phyloP scores from a whole-genome alignment of 2,329 filamentous ascomycete genomes.

The Thyridium curvatum region DNA sequence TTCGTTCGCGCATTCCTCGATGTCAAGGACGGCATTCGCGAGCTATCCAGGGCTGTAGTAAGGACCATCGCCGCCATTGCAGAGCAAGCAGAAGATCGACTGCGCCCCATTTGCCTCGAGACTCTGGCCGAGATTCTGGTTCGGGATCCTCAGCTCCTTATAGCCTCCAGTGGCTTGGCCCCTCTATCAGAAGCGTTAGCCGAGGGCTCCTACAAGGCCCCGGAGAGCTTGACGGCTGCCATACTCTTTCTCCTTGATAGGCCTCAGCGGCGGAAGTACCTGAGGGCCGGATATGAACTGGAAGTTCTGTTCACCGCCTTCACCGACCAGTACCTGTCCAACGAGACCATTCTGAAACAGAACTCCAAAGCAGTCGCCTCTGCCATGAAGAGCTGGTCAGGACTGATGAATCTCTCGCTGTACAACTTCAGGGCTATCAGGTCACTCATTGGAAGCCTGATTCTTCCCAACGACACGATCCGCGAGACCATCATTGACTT shows the following conservation, averaged over 20 bases:
- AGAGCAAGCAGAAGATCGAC: conserved; percentile 75
- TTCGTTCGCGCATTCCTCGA: conserved; percentile 93
- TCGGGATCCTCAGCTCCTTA: conserved; percentile 73
- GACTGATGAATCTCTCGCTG: conserved; percentile 81
- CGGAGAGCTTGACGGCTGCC: conserved; percentile 80
- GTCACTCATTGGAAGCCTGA: conserved; percentile 65
- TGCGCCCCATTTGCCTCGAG: conserved; percentile 86
- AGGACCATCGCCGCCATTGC: conserved; percentile 88
- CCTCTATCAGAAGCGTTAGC: conserved; percentile 87
- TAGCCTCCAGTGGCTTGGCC: conserved; percentile 77
- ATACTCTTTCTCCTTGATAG: conserved; percentile 86
- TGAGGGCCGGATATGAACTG: conserved; percentile 84
- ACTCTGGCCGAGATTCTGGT: conserved; percentile 89
- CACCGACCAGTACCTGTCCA: conserved; percentile 69
- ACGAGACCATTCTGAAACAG: conserved; percentile 63
- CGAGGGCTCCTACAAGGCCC: conserved; percentile 86
- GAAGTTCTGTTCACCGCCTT: conserved; percentile 88
- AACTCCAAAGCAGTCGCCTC: conserved; percentile 91
- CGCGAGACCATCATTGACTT: conserved; percentile 82
- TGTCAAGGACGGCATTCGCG: conserved; percentile 83
- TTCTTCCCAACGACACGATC: conserved; percentile 48
- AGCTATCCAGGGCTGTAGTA: conserved; percentile 81
- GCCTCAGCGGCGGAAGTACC: conserved; percentile 70
- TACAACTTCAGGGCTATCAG: conserved; percentile 79
- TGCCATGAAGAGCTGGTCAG: conserved; percentile 89